These are phyloP conservation scores for Fomitopsis pinicola DNA, from an alignment of 1,284 basidiomycete species.

Conservation along the genomic window DNA sequence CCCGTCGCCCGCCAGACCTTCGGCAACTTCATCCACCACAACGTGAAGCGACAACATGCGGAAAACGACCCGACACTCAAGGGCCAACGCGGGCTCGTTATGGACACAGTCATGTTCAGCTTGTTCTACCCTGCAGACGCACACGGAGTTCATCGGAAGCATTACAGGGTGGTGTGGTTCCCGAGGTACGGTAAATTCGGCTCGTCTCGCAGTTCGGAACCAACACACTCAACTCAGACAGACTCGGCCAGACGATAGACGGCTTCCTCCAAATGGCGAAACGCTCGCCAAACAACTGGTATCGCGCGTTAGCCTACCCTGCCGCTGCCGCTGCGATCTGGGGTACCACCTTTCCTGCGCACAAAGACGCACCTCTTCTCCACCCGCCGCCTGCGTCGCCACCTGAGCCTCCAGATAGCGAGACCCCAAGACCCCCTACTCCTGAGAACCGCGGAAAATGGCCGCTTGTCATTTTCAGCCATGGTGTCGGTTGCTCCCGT, in stretches of 20 bases:
- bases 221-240: not conserved
- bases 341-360: slow-evolving; percentile 1
- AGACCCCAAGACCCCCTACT: not conserved
- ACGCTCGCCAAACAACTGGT: not conserved
- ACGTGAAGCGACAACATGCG: not conserved
- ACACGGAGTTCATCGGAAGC: not conserved
- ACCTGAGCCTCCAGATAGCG: not conserved
- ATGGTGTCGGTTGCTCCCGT: not conserved
- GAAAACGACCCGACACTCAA: slow-evolving; percentile 1
- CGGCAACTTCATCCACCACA: slow-evolving; percentile 1
- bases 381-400: not conserved
- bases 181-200: not conserved
- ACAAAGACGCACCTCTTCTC: not conserved
- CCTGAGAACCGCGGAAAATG: slow-evolving; percentile 1
- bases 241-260: not conserved
- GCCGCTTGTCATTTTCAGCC: slow-evolving; percentile 1
- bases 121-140: slow-evolving; percentile 1
- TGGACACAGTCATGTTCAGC: slow-evolving; percentile 2
- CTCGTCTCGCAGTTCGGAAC: not conserved
- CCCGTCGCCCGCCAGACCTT: not conserved
- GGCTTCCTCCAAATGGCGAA: slow-evolving; percentile 3
- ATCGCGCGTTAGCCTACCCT: not conserved
- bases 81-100: slow-evolving; percentile 1
- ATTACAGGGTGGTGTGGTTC: not conserved
- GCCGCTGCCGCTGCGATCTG: not conserved